Conservation (phyloP, 345 rosid species). For the Noccaea bulbosa region DNA sequence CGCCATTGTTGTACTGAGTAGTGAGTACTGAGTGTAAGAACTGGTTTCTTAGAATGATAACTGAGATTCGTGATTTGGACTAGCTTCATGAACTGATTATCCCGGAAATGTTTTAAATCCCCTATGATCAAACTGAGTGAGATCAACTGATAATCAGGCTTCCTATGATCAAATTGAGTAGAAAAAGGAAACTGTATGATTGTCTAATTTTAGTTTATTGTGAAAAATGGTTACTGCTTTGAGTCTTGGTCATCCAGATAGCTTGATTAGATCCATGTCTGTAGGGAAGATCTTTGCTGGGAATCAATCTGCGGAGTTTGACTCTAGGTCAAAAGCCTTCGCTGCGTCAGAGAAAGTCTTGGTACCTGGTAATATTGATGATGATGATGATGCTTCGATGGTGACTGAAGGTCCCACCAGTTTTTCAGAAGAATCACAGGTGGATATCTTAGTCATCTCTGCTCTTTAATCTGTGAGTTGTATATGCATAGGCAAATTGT, state of each 20-base stretch:
- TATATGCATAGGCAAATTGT: neutral
- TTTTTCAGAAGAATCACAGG: constrained; percentile 62
- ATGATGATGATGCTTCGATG: constrained; percentile 48
- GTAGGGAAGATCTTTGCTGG: constrained; percentile 84
- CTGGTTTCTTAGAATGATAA: neutral
- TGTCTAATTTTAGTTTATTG: neutral
- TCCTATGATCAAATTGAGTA: constrained; percentile 7
- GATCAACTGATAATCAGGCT: neutral
- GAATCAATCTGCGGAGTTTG: constrained; percentile 56
- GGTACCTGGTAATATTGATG: constrained; percentile 60
- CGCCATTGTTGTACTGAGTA: constrained; percentile 29
- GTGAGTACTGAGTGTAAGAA: constrained; percentile 10
- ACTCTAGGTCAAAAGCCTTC: constrained; percentile 53
- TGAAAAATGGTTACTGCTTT: neutral
- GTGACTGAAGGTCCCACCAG: constrained; percentile 49
- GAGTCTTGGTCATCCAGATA: neutral
- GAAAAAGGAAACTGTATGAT: neutral
- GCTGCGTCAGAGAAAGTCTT: constrained; percentile 67
- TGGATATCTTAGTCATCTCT: constrained; percentile 37
- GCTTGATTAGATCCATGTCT: constrained; percentile 46
- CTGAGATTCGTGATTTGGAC: neutral
- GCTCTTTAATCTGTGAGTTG: constrained; percentile 31
- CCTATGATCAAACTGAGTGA: neutral
- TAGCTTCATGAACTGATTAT: neutral
- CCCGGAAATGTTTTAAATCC: neutral